Base-by-base conservation (phyloP, 441 rosid genomes). In the Metrosideros polymorpha region DNA sequence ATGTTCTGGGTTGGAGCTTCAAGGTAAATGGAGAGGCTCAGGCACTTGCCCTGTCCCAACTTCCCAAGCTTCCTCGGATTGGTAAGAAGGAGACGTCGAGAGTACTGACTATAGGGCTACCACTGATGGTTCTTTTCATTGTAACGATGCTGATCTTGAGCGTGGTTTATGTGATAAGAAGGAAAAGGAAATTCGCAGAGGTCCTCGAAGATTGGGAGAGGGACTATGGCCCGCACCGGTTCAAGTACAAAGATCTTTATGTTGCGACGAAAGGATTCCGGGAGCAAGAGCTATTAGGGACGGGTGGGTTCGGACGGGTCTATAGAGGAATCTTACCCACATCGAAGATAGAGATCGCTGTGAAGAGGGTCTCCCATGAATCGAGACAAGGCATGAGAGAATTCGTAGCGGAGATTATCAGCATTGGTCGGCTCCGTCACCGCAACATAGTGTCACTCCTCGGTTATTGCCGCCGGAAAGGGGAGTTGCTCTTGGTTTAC, bases 241-340 rank as follows among this genome's bases (percentile, higher is more conserved):
- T 90, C 92, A 79, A 89, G 32, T 92, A 87, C 18, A 92, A 92
- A 86, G 90, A 92, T 84, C 91, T 93, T 8, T 88, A 43, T 71
- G 84, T 76, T 17, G 93, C 95, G 7, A 92, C 95, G 19, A 90
- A 91, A 7, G 94, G 92, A 42, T 93, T 93, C 55, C 89, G 53
- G 39, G 91, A 90, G 75, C 91, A 84, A 47, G 91, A 90, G 63
- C 85, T 92, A 82, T 85, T 92, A 12, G 93, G 95, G 1, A 79
- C 35, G 22, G 95, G 94, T 9, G 95, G 94, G 2, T 93, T 93
- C 53, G 94, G 95, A 24, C 83, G 87, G 61, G 93, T 93, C 49
- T 92, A 89, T 14, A 89, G 25, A 84, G 95, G 95, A 22, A 83
- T 51, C 6, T 82, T 92, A 61, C 86, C 86, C 1, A 90, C 71